These are phyloP conservation scores for Antrodiella citrinella DNA, from an alignment of 768 basidiomycete genomes.

Conservation along the genomic window DNA sequence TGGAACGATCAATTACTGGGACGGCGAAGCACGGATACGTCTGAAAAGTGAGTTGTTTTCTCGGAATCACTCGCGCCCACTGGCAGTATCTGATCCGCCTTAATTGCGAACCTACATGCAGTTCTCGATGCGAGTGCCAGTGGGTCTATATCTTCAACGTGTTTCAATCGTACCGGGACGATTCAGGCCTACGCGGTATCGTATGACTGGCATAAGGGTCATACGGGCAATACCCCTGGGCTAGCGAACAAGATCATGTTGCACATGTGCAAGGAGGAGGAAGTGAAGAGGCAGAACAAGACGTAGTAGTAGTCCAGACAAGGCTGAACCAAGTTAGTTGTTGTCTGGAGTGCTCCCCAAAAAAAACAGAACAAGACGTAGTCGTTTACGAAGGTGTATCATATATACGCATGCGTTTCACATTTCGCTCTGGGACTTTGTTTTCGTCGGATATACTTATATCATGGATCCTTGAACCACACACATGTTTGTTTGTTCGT, in stretches of 20 bases:
- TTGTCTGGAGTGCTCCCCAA: too few relatives aligned
- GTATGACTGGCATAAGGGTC: constrained; percentile 92
- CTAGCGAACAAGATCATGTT: constrained; percentile 75
- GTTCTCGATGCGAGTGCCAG: constrained; percentile 60
- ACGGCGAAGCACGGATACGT: constrained; percentile 84
- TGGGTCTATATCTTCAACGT: constrained; percentile 69
- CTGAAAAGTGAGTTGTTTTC: constrained; percentile 61
- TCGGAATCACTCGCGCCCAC: background rate
- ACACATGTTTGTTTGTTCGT: too few relatives aligned
- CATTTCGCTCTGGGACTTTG: too few relatives aligned
- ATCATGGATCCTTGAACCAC: too few relatives aligned
- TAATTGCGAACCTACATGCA: constrained; percentile 16
- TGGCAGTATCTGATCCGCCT: too few relatives aligned
- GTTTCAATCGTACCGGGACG: constrained; percentile 81
- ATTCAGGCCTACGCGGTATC: constrained; percentile 90
- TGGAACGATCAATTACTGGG: constrained; percentile 88
- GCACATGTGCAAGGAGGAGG: constrained; percentile 85
- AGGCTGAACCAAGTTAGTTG: too few relatives aligned
- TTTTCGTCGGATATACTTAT: too few relatives aligned
- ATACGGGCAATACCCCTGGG: constrained; percentile 68
- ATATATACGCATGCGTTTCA: too few relatives aligned
- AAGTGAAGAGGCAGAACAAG: constrained; percentile 54
- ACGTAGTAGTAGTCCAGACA: background rate
- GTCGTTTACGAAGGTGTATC: too few relatives aligned
- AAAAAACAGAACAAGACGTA: too few relatives aligned